phyloP scores from a whole-genome alignment of 2,329 filamentous ascomycete genomes.

The Fusarium pseudograminearum region DNA sequence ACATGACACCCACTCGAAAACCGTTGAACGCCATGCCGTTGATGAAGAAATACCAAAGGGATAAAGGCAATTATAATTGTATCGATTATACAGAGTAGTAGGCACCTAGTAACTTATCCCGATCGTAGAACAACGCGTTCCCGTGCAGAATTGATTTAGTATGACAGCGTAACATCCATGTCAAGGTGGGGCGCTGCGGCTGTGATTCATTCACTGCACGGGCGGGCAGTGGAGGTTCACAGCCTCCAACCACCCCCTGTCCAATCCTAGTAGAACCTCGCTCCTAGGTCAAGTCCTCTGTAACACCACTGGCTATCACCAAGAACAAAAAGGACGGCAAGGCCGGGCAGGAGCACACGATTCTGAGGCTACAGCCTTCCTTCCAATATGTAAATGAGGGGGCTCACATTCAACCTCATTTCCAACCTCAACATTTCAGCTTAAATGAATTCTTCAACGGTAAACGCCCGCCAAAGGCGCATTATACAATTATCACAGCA shows the following conservation, averaged over 20 bases:
- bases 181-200: constrained; percentile 34
- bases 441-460: constrained; percentile 50
- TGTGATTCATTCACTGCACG: constrained; percentile 45
- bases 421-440: constrained; percentile 18
- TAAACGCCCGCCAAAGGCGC: constrained; percentile 58
- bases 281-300: constrained; percentile 19
- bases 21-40: background rate
- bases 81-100: too few relatives aligned
- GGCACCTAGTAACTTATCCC: too few relatives aligned
- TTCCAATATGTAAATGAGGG: constrained; percentile 18
- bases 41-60: background rate
- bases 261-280: constrained; percentile 5
- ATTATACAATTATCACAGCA: constrained; percentile 64
- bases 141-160: constrained; percentile 1
- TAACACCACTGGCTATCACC: constrained; percentile 27
- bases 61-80: too few relatives aligned
- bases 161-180: constrained; percentile 15
- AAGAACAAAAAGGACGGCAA: constrained; percentile 31
- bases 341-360: constrained; percentile 25
- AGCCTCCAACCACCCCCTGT: constrained; percentile 21
- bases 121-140: background rate
- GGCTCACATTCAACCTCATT: background rate
- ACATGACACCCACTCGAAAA: constrained; percentile 3
- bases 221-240: constrained; percentile 35
- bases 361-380: constrained; percentile 23